Conservation (phyloP, 352 stramenopile species). For the Phytopythium vexans region DNA sequence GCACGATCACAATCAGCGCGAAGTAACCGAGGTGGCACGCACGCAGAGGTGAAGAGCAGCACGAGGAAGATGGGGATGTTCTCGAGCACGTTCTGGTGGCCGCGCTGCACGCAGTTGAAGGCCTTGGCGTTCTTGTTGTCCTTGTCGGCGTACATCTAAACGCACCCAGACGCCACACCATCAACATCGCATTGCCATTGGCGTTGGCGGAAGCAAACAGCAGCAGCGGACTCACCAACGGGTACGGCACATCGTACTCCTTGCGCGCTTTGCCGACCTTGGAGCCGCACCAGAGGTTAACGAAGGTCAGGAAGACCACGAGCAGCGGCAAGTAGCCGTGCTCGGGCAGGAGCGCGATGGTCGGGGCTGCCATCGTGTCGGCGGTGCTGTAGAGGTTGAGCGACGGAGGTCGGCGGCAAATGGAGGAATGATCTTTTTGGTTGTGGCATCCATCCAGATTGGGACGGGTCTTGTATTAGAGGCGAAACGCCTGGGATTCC, state of each 20-base stretch:
- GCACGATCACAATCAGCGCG: neutral
- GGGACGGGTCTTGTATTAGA: too few relatives aligned
- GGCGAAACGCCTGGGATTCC: too few relatives aligned
- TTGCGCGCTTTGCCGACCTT: conserved; percentile 64
- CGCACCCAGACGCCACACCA: neutral
- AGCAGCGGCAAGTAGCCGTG: conserved; percentile 52
- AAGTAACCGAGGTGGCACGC: conserved; percentile 7
- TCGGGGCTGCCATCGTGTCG: conserved; percentile 1
- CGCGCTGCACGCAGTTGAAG: conserved; percentile 86
- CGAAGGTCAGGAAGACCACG: conserved; percentile 44
- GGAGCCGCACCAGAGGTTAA: conserved; percentile 42
- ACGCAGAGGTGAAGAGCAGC: conserved; percentile 37
- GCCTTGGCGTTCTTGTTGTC: conserved; percentile 56
- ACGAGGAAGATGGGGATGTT: conserved; percentile 36
- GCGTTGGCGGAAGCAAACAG: neutral
- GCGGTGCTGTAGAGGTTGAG: neutral
- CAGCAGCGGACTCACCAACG: conserved; percentile 20
- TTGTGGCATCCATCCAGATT: too few relatives aligned
- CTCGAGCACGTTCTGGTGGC: conserved; percentile 84
- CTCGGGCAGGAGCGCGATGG: conserved; percentile 33
- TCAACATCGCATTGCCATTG: neutral
- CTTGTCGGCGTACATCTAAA: conserved; percentile 57
- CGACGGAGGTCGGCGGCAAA: too few relatives aligned
- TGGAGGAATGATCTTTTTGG: too few relatives aligned
- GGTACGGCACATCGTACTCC: conserved; percentile 59